phyloP scores from a whole-genome alignment of 2,329 filamentous ascomycete species.

The Paecilomyces sp. region DNA sequence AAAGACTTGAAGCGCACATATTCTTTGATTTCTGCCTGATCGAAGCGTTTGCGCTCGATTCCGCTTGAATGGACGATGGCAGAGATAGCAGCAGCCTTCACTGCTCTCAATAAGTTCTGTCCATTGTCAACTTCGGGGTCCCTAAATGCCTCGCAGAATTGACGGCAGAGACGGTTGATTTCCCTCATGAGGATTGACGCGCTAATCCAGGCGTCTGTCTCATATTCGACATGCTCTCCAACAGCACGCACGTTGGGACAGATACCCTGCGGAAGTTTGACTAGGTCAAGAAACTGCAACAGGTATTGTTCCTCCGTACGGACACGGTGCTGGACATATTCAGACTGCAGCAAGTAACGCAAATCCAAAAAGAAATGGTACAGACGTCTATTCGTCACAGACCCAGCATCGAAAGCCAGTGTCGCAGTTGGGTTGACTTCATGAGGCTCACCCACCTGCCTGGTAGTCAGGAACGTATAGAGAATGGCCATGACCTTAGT shows the following conservation, averaged over 20 bases:
- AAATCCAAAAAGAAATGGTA: constrained; percentile 97
- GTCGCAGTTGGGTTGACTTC: constrained; percentile 81
- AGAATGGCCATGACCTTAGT: constrained; percentile 93
- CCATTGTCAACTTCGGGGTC: constrained; percentile 59
- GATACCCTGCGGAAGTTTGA: constrained; percentile 94
- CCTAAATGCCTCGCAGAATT: constrained; percentile 81
- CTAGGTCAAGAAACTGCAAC: constrained; percentile 88
- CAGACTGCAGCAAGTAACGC: constrained; percentile 80
- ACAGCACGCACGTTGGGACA: constrained; percentile 89
- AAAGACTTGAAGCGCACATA: constrained; percentile 76
- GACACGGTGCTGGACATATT: constrained; percentile 79
- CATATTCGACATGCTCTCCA: constrained; percentile 95
- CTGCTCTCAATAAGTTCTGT: constrained; percentile 62
- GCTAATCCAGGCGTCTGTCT: constrained; percentile 96
- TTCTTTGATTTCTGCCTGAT: constrained; percentile 79
- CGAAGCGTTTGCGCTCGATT: constrained; percentile 78
- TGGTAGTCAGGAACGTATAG: constrained; percentile 92
- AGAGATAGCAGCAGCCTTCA: constrained; percentile 61
- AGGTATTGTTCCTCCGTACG: constrained; percentile 80
- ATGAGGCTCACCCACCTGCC: constrained; percentile 90
- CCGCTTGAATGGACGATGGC: constrained; percentile 87
- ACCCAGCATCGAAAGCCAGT: constrained; percentile 86
- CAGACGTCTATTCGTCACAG: constrained; percentile 88
- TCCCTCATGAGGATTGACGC: constrained; percentile 90
- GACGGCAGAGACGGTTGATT: constrained; percentile 84